These are phyloP conservation scores for Solanum infundibuliforme DNA, from an alignment of 257 asterid species.

Conservation along the genomic window DNA sequence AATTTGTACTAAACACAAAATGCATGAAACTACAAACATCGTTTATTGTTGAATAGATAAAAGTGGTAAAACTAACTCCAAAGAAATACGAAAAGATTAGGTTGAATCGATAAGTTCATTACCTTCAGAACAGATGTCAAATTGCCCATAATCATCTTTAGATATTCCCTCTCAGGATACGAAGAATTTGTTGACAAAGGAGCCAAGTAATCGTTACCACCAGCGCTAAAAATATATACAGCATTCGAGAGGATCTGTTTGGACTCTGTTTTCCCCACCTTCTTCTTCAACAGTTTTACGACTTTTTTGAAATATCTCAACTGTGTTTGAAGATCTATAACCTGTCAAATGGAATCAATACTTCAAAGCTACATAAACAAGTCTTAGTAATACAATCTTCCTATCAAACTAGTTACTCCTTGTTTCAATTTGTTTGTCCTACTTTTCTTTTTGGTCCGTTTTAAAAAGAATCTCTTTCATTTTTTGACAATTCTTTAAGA, in stretches of 20 bases:
- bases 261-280: background rate
- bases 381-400: background rate
- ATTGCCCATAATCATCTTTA: slow-evolving; percentile 12
- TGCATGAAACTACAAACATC: background rate
- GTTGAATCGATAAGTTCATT: background rate
- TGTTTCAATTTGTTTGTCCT: background rate
- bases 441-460: background rate
- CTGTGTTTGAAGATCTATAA: background rate
- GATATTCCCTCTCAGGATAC: slow-evolving; percentile 1
- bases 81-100: background rate
- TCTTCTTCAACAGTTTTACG: background rate
- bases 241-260: background rate
- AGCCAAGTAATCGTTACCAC: slow-evolving; percentile 3
- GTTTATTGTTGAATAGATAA: background rate
- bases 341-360: background rate
- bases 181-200: slow-evolving; percentile 2
- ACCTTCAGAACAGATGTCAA: slow-evolving; percentile 16
- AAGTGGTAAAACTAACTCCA: background rate
- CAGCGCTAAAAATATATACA: background rate
- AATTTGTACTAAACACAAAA: background rate
- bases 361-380: background rate
- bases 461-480: background rate
- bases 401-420: background rate
- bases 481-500: no score
- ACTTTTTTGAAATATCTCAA: background rate